Evolutionary conservation across 139 green algal genomes (phyloP).

Genomic region (Coelastrella sp.): DNA sequence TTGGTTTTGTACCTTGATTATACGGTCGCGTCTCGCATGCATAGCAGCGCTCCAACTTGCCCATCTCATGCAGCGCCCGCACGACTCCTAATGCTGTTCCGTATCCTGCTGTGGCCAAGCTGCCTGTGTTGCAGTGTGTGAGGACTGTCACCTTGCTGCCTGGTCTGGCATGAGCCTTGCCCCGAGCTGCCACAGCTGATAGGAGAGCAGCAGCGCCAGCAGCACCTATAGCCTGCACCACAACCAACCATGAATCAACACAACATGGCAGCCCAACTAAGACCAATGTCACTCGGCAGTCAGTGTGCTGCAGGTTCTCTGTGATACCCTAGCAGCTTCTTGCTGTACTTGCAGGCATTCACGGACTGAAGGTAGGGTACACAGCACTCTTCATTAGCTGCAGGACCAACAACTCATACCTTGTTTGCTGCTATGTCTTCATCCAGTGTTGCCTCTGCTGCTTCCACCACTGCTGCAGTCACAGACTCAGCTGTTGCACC

Average conservation of each 20-base stretch:
- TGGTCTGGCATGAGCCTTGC: neutral
- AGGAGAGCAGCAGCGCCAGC: conserved; percentile 83
- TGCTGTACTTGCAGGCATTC: too few relatives aligned
- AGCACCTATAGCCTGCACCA: conserved; percentile 79
- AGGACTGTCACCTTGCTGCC: conserved; percentile 79
- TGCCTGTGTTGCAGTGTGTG: conserved; percentile 98
- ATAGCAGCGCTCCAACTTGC: conserved; percentile 85
- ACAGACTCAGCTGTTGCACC: conserved; percentile 67
- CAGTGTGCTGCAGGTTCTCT: too few relatives aligned
- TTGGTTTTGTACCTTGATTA: conserved; percentile 97
- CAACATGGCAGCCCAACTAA: neutral
- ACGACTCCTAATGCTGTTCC: conserved; percentile 96
- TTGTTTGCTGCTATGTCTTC: conserved; percentile 89
- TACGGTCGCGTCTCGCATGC: conserved; percentile 96
- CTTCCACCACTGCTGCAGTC: conserved; percentile 67
- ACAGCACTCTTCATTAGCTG: neutral
- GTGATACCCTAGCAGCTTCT: too few relatives aligned
- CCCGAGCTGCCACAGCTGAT: conserved; percentile 52
- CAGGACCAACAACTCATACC: conserved; percentile 46
- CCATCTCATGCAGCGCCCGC: conserved; percentile 80
- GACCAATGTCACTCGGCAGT: neutral
- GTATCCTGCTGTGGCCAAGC: conserved; percentile 90
- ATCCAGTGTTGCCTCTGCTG: conserved; percentile 83
- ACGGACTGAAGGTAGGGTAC: neutral
- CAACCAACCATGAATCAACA: too few relatives aligned